A percentile compares a stretch with the other conserved stretches of the same genome.
Evolutionary conservation across 2,329 filamentous ascomycete species (phyloP).

Genomic region (Fusarium sp.): DNA sequence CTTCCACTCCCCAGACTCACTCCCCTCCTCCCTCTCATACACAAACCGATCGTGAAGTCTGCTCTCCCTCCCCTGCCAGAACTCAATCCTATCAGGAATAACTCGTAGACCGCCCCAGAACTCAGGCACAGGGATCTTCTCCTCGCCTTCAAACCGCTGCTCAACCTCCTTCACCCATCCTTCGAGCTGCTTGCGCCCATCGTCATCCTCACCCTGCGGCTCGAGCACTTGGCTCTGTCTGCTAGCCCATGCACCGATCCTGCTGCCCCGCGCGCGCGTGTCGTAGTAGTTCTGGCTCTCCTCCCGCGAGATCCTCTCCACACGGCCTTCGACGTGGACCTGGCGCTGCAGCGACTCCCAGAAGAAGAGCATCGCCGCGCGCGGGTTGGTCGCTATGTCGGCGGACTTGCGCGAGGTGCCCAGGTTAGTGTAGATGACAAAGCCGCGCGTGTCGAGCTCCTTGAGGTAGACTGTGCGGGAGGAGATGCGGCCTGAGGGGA

Average conservation of each 20-base stretch:
- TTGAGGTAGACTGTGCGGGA: slow-evolving; percentile 94
- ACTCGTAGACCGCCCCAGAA: slow-evolving; percentile 96
- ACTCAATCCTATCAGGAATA: slow-evolving; percentile 88
- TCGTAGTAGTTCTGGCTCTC: slow-evolving; percentile 81
- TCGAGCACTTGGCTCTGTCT: slow-evolving; percentile 83
- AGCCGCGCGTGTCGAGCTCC: slow-evolving; percentile 85
- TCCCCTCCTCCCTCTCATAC: slow-evolving; percentile 74
- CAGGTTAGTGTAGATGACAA: slow-evolving; percentile 95
- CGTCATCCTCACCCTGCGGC: slow-evolving; percentile 63
- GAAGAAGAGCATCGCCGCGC: slow-evolving; percentile 89
- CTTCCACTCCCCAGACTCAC: slow-evolving; percentile 65
- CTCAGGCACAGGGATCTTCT: slow-evolving; percentile 88
- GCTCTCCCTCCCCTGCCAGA: slow-evolving; percentile 94
- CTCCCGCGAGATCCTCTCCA: slow-evolving; percentile 74
- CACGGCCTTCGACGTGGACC: slow-evolving; percentile 86
- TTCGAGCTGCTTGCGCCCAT: slow-evolving; percentile 81
- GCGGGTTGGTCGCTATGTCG: slow-evolving; percentile 80
- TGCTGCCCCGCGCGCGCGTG: slow-evolving; percentile 79
- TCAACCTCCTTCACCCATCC: slow-evolving; percentile 82
- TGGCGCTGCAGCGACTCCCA: slow-evolving; percentile 90
- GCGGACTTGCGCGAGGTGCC: slow-evolving; percentile 78
- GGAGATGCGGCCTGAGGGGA: slow-evolving; percentile 87
- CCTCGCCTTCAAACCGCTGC: slow-evolving; percentile 77
- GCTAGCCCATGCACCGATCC: slow-evolving; percentile 94
- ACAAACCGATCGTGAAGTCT: slow-evolving; percentile 93